Conservation (phyloP, 2,329 filamentous ascomycete genomes). For the Arachnopeziza araneosa region DNA sequence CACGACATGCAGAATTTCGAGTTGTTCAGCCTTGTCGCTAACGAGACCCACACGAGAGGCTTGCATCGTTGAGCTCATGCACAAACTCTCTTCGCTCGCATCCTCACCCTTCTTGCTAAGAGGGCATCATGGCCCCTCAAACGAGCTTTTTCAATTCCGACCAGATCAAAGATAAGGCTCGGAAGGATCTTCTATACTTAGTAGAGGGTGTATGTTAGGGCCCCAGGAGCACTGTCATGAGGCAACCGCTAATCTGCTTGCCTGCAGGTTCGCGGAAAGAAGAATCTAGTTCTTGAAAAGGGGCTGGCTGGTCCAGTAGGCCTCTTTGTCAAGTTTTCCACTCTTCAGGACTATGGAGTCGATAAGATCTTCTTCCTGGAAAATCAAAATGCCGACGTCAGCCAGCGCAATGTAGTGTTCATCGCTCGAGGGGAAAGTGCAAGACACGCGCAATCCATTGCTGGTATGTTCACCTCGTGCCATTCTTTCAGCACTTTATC, state of each 20-base stretch:
- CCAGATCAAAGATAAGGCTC: conserved; percentile 73
- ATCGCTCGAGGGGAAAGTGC: conserved; percentile 86
- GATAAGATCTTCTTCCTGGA: conserved; percentile 97
- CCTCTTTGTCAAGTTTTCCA: conserved; percentile 90
- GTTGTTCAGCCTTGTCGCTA: conserved; percentile 9
- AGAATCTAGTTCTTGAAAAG: conserved; percentile 92
- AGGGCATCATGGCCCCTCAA: conserved; percentile 63
- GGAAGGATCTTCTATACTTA: conserved; percentile 82
- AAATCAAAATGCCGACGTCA: conserved; percentile 90
- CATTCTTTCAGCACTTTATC: not conserved
- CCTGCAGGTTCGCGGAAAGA: conserved; percentile 88
- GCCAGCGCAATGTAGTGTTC: conserved; percentile 92
- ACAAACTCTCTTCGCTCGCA: not conserved
- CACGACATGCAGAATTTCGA: conserved; percentile 15
- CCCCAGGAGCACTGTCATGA: conserved; percentile 12
- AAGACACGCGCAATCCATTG: conserved; percentile 76
- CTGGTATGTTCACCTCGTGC: conserved; percentile 53
- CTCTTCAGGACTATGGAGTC: conserved; percentile 92
- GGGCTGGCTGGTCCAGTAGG: conserved; percentile 85
- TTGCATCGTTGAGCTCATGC: not conserved
- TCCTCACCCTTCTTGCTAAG: conserved; percentile 22
- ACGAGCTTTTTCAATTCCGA: conserved; percentile 70
- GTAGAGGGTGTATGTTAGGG: conserved; percentile 82
- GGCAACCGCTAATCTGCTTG: not conserved
- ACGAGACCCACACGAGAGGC: not conserved